Base-by-base conservation (phyloP, 352 stramenopile species). In the Peronospora belbahrii region DNA sequence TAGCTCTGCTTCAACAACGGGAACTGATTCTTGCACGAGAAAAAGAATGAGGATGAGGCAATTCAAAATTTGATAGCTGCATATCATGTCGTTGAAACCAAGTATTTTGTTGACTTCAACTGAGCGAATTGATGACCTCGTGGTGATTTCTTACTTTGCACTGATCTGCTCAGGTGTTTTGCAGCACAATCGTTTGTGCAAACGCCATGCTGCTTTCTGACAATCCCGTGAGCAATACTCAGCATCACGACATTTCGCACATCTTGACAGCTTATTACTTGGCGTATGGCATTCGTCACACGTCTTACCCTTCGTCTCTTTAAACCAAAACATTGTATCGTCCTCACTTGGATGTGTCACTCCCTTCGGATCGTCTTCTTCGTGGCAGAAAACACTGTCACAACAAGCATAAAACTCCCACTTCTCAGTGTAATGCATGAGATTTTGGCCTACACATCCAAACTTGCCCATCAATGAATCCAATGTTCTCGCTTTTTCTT, bases 171-270 rank as follows among this genome's bases (percentile, higher is more conserved):
- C 71, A 5, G 48, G 39, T 0, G 66, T 65, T 48, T 85, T 84
- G 17, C 65, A 67, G 36, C 78, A 93, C 17, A 88, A 35, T 22
- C 56, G 74, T 52, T 93, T 93, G 53, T 90, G 81, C 10, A 88
- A 40, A 50, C 69, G 83, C 81, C 81, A 93, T 3, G 74, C 81
- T 0, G 51, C 53, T 51, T 83, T 84, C 52, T 93, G 81, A 52
- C 81, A 93, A 6, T 79, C 73, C n/a, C 77, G 68, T 3, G 81
- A 93, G 59, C 81, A 93, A 50, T 93, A 93, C 35, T 72, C 68
- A 13, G 69, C 76, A 15, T 83, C 67, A 1, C 65, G 57, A 47
- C 81, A 93, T 17, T 71, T 75, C 15, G 78, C 62, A 52, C 81
- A 93, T 17, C 58, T 58, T 23, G 69, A 59, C 3, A 93, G 57